phyloP scores from a whole-genome alignment of 306 rosid genomes.

The Malus fusca region DNA sequence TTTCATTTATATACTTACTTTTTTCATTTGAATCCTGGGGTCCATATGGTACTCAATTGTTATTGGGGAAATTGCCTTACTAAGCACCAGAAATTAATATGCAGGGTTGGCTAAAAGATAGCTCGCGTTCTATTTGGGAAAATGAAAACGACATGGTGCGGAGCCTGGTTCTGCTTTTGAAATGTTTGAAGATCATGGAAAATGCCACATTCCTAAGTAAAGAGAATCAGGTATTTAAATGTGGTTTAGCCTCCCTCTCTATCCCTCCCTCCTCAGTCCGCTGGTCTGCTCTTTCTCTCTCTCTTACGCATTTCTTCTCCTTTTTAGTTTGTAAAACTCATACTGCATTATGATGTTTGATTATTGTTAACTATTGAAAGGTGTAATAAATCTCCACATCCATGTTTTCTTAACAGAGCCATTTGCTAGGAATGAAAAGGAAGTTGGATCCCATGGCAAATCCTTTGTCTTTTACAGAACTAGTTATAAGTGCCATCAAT shows the following conservation, averaged over 20 bases:
- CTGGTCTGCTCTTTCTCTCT: not conserved
- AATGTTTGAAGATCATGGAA: conserved; percentile 97
- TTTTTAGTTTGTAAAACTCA: not conserved
- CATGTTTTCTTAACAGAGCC: conserved; percentile 46
- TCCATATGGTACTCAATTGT: not conserved
- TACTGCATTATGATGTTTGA: not conserved
- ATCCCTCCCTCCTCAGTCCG: too few species aligned
- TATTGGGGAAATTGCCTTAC: conserved; percentile 4
- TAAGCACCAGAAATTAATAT: conserved; percentile 12
- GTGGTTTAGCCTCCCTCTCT: not conserved
- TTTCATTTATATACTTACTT: not conserved
- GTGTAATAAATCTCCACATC: conserved; percentile 12
- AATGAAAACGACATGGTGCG: conserved; percentile 36
- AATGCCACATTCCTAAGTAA: conserved; percentile 89
- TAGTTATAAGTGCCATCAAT: conserved; percentile 59
- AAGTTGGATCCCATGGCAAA: conserved; percentile 32
- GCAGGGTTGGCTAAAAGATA: conserved; percentile 50
- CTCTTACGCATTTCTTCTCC: not conserved
- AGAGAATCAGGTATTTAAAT: conserved; percentile 69
- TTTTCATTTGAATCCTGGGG: not conserved
- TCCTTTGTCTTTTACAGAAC: conserved; percentile 50
- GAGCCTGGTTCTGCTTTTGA: conserved; percentile 50
- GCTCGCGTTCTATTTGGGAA: conserved; percentile 37
- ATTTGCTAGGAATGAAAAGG: conserved; percentile 81
- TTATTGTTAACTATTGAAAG: not conserved